A percentile compares a stretch with the other conserved stretches of the same genome.
Evolutionary conservation across 2,329 filamentous ascomycete genomes (phyloP).

Genomic region (Whalleya microplaca): DNA sequence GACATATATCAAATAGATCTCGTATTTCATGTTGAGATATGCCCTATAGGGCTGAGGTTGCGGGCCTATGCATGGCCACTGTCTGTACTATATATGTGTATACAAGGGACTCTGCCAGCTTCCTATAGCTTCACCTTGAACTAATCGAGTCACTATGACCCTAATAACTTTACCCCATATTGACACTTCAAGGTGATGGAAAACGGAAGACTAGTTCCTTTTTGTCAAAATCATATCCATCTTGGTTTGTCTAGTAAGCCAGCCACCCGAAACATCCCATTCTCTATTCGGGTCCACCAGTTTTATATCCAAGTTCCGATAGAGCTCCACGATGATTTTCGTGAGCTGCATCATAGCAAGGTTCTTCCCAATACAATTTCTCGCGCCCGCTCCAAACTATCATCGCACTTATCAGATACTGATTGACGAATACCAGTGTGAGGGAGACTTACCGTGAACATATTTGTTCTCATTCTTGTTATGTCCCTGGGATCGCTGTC

Average conservation of each 20-base stretch:
- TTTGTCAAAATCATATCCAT: constrained; percentile 5
- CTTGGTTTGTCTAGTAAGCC: constrained; percentile 14
- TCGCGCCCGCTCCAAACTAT: constrained; percentile 17
- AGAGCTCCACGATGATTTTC: constrained; percentile 20
- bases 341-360: constrained; percentile 21
- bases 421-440: neutral
- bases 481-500: constrained; percentile 8
- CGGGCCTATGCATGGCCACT: no score
- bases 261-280: constrained; percentile 12
- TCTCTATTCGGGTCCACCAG: constrained; percentile 6
- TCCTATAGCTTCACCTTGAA: no score
- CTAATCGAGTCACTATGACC: no score
- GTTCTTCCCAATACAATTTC: constrained; percentile 20
- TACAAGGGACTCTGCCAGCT: no score
- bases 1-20: no score
- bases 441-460: constrained; percentile 13
- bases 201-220: no score
- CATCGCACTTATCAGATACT: neutral
- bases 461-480: constrained; percentile 7
- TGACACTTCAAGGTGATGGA: no score
- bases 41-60: no score
- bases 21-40: no score
- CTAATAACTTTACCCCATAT: no score
- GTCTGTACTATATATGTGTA: no score
- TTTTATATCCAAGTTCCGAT: constrained; percentile 11